Evolutionary conservation across 129 eudicot species (phyloP).

Genomic region (Escallonia herrerae): DNA sequence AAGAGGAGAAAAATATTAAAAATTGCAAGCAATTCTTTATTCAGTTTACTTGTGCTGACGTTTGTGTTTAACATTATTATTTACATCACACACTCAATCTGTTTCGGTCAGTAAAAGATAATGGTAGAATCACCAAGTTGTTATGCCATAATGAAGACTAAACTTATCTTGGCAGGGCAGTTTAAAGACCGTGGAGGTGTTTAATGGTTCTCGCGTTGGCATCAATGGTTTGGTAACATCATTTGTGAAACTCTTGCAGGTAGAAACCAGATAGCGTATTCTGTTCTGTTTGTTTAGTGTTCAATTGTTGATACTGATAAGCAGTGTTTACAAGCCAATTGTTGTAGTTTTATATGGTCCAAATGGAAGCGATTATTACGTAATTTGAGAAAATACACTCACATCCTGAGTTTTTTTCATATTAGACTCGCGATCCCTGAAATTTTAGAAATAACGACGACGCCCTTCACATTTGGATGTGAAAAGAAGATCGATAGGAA

Average conservation of each 20-base stretch:
- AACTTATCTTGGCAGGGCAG: conserved; percentile 50
- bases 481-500: no score
- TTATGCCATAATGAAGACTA: conserved; percentile 13
- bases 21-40: background rate
- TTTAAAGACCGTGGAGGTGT: conserved; percentile 55
- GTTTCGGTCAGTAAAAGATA: background rate
- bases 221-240: conserved; percentile 81
- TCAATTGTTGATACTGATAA: background rate
- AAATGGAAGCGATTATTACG: background rate
- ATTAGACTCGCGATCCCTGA: no score
- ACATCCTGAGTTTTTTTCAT: no score
- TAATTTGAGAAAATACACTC: background rate
- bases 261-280: no score
- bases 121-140: conserved; percentile 1
- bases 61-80: background rate
- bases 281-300: background rate
- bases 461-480: no score
- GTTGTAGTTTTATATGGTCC: background rate
- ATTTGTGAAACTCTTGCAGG: conserved; percentile 85
- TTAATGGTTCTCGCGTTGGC: conserved; percentile 48
- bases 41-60: background rate
- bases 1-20: background rate
- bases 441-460: no score
- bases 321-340: background rate
- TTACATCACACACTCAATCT: background rate